These are phyloP conservation scores for Hypoxylon lienhwacheense DNA, from an alignment of 495 filamentous ascomycete species.

Conservation along the genomic window DNA sequence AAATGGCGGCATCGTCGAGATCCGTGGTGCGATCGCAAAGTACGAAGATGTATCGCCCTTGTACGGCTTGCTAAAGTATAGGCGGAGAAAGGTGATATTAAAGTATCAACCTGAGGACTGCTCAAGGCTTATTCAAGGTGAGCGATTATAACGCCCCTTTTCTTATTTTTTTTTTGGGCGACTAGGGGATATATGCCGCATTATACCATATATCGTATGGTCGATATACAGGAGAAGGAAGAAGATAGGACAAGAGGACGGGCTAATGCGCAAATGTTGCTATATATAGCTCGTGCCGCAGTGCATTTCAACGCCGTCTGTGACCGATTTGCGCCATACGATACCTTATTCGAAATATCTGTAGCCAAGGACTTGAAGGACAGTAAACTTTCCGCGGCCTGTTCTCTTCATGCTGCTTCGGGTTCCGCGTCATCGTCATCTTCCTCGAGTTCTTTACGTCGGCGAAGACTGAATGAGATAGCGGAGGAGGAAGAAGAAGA, in stretches of 20 bases:
- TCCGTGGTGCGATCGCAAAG: conserved; percentile 71
- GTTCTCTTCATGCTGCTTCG: conserved; percentile 85
- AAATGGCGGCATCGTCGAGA: conserved; percentile 80
- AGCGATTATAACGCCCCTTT: conserved; percentile 29
- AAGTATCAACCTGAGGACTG: conserved; percentile 90
- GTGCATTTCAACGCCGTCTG: conserved; percentile 89
- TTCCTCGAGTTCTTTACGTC: conserved; percentile 76
- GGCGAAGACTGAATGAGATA: conserved; percentile 82
- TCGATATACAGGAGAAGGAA: not conserved
- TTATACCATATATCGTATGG: no score
- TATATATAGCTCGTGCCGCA: conserved; percentile 73
- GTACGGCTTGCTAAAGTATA: conserved; percentile 88
- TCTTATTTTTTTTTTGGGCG: no score
- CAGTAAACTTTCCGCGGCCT: conserved; percentile 81
- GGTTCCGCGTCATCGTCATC: conserved; percentile 87
- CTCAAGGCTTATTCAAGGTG: conserved; percentile 89
- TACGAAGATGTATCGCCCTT: conserved; percentile 85
- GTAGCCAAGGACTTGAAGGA: conserved; percentile 80
- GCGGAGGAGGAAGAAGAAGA: conserved; percentile 77
- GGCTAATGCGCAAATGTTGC: conserved; percentile 14
- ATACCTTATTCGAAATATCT: conserved; percentile 75
- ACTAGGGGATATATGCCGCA: no score
- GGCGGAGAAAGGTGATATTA: conserved; percentile 85
- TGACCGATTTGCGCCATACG: conserved; percentile 85
- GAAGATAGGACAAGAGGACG: not conserved